These are phyloP conservation scores for Claviceps sp. DNA, from an alignment of 2,329 filamentous ascomycete species.

Conservation along the genomic window DNA sequence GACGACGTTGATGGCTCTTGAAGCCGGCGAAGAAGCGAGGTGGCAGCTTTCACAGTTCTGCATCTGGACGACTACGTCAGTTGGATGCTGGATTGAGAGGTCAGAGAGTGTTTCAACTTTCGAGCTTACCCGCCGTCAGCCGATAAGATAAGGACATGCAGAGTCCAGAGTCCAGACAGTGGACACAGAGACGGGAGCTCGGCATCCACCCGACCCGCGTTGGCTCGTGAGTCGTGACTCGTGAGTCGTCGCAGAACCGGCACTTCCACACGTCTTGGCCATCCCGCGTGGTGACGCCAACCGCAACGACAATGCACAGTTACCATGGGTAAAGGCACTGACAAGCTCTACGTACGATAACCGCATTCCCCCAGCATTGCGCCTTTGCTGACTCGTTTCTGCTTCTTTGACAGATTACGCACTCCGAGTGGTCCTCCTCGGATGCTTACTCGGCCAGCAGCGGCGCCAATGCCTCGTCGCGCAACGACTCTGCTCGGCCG, in stretches of 20 bases:
- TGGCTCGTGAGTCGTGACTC: not conserved
- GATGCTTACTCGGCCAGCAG: slow-evolving; percentile 73
- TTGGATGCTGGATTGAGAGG: not conserved
- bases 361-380: not conserved
- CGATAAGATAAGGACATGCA: not conserved
- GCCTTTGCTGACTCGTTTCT: slow-evolving; percentile 1
- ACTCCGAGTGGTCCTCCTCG: slow-evolving; percentile 91
- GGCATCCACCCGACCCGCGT: not conserved
- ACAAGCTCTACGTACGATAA: slow-evolving; percentile 29
- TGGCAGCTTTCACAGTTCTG: not conserved
- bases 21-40: not conserved
- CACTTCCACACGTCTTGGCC: no score
- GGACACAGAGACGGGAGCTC: not conserved
- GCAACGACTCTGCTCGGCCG: slow-evolving; percentile 29
- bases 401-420: slow-evolving; percentile 52
- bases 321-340: slow-evolving; percentile 30
- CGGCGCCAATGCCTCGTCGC: slow-evolving; percentile 20
- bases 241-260: no score
- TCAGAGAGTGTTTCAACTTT: no score
- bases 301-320: not conserved
- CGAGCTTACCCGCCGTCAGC: not conserved
- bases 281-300: no score
- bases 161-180: no score
- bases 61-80: not conserved
- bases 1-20: no score